A percentile compares a stretch with the other conserved stretches of the same genome.
These are phyloP conservation scores for Camellia sinensis DNA, from an alignment of 148 eudicot species.

Conservation along the genomic window DNA sequence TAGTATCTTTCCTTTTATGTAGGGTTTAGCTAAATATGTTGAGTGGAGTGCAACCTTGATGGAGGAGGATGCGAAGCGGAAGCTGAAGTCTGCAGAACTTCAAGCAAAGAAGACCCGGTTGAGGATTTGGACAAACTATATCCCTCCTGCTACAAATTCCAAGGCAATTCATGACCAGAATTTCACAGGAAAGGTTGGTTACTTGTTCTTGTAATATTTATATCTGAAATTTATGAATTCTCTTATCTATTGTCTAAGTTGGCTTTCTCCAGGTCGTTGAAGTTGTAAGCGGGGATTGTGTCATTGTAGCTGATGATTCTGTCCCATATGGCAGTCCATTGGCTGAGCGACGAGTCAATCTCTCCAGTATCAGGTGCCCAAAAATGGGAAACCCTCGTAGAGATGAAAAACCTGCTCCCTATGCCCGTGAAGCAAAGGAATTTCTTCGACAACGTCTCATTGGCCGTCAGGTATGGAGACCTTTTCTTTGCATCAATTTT, in stretches of 20 bases:
- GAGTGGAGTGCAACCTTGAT: constrained; percentile 89
- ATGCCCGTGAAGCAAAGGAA: constrained; percentile 93
- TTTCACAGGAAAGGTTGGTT: constrained; percentile 81
- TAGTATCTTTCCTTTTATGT: not conserved
- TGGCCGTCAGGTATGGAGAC: constrained; percentile 67
- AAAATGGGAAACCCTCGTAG: constrained; percentile 78
- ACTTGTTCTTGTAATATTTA: not conserved
- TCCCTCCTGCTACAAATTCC: constrained; percentile 75
- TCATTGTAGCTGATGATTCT: constrained; percentile 91
- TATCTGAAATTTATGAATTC: constrained; percentile 2
- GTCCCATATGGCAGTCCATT: constrained; percentile 73
- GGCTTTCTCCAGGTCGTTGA: constrained; percentile 65
- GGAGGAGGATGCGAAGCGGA: constrained; percentile 65
- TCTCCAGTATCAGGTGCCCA: constrained; percentile 88
- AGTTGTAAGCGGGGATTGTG: constrained; percentile 88
- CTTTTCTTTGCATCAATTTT: not conserved
- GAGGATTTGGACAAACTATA: constrained; percentile 83
- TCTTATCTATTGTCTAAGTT: constrained; percentile 15
- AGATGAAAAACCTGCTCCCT: constrained; percentile 54
- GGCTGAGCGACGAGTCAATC: constrained; percentile 89
- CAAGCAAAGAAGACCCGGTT: constrained; percentile 72
- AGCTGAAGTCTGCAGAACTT: constrained; percentile 73
- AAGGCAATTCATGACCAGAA: constrained; percentile 88
- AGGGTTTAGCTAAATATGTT: constrained; percentile 93
- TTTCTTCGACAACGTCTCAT: constrained; percentile 73